Base-by-base conservation (phyloP, 257 asterid genomes). In the Solanum virginianum region DNA sequence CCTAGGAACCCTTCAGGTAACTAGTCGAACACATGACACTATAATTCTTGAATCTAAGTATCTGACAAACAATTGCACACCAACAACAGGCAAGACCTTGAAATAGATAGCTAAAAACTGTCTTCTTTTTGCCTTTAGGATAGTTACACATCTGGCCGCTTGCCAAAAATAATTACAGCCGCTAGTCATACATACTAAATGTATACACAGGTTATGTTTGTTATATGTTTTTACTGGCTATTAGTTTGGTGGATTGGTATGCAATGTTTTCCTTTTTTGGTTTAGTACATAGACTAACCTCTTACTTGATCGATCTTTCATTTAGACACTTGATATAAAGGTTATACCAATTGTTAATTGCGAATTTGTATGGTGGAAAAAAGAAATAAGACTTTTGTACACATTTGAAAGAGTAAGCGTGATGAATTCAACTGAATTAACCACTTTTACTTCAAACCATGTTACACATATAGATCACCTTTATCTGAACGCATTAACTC, bases 1-100 rank as follows among this genome's bases (percentile, higher is more conserved):
- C 90, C 93, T 94, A 5, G 98, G 88, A 57, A 94, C 98, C 1
- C 92, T 94, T 81, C 98, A 94, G 94, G 72, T 65, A 65, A 24
- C 39, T 26, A 59, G n/a, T 13, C 4, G 5, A 66, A 36, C 51
- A 5, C 51, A 18, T 41, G 10, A 71, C n/a, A 20, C 16, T 20
- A 17, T 70, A 18, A 18, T 41, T 71, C 17, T 41, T 71, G 55
- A 70, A 71, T 71, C n/a, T n/a, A n/a, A n/a, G n/a, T n/a, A n/a
- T n/a, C n/a, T n/a, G n/a, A n/a, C 22, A 16, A 3, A 0, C 47
- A 66, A 0, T 32, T 66, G 74, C 47, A 29, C 12, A 32, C 47
- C 11, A 32, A 66, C 74, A 14, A 66, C 15, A 66, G 68, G n/a
- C 16, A 14, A 0, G 7, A 10, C 32, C 68, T 11, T 10, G n/a